These are phyloP conservation scores for Fusarium globosum DNA, from an alignment of 2,329 filamentous ascomycete genomes.

Conservation along the genomic window DNA sequence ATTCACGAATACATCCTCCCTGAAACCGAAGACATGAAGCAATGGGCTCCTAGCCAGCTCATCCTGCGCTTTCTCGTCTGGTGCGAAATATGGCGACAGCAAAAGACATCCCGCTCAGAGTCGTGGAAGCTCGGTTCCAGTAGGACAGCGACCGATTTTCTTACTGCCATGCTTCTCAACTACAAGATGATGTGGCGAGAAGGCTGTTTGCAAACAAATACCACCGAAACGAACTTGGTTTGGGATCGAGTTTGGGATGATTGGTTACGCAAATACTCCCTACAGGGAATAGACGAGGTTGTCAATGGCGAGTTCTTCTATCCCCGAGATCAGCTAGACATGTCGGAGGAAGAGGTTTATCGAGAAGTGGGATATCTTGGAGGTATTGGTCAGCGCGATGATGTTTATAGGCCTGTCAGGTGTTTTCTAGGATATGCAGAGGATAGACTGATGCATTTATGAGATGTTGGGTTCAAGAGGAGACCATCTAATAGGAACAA, in stretches of 20 bases:
- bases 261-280: slow-evolving; percentile 45
- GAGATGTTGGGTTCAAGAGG: background rate
- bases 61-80: slow-evolving; percentile 42
- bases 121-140: slow-evolving; percentile 36
- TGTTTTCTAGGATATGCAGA: background rate
- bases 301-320: slow-evolving; percentile 24
- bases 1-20: slow-evolving; percentile 27
- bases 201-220: slow-evolving; percentile 22
- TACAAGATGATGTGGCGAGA: slow-evolving; percentile 38
- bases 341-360: slow-evolving; percentile 35
- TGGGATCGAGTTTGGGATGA: slow-evolving; percentile 46
- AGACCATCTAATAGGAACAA: background rate
- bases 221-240: background rate
- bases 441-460: background rate
- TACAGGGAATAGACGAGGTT: background rate
- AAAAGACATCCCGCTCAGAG: slow-evolving; percentile 30
- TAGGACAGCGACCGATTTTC: slow-evolving; percentile 33
- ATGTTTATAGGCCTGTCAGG: slow-evolving; percentile 5
- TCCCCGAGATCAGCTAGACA: slow-evolving; percentile 25
- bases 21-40: background rate
- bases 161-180: slow-evolving; percentile 40
- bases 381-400: slow-evolving; percentile 37
- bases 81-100: slow-evolving; percentile 42
- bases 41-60: slow-evolving; percentile 25
- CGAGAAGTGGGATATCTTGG: slow-evolving; percentile 45